A percentile compares a stretch with the other conserved stretches of the same genome.
Evolutionary conservation across 179 eudicot genomes (phyloP).

Genomic region (Actinidia arguta): DNA sequence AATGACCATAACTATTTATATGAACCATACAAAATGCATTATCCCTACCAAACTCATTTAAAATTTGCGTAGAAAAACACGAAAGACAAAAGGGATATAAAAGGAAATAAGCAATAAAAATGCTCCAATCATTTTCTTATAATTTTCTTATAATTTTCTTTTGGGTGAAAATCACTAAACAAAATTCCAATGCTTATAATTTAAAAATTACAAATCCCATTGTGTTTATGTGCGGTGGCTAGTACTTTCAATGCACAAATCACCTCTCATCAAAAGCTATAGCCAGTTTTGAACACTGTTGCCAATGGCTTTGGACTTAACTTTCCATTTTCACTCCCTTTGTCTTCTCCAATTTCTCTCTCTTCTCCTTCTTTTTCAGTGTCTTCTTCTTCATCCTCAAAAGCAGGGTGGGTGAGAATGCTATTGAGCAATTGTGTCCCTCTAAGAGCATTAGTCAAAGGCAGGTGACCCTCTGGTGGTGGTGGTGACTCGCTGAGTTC

Average conservation of each 20-base stretch:
- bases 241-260: not conserved
- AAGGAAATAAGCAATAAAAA: not conserved
- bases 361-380: conserved; percentile 33
- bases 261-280: conserved; percentile 49
- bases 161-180: not conserved
- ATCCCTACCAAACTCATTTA: too few relatives aligned
- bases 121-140: not conserved
- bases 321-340: conserved; percentile 10
- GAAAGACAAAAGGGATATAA: not conserved
- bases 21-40: too few relatives aligned
- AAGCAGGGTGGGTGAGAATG: conserved; percentile 78
- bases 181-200: not conserved
- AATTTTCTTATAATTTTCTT: not conserved
- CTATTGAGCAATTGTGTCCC: conserved; percentile 78
- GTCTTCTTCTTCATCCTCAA: conserved; percentile 42
- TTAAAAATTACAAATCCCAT: not conserved
- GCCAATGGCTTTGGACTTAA: conserved; percentile 35
- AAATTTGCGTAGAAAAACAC: too few relatives aligned
- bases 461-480: conserved; percentile 91
- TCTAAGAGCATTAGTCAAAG: conserved; percentile 88
- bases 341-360: conserved; percentile 5
- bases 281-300: conserved; percentile 66
- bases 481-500: conserved; percentile 49
- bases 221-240: not conserved
- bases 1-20: too few relatives aligned